Evolutionary conservation across 2,329 filamentous ascomycete genomes (phyloP), one percentile per base, ranked within the genome.

Genomic region (Xylaria sp.): DNA sequence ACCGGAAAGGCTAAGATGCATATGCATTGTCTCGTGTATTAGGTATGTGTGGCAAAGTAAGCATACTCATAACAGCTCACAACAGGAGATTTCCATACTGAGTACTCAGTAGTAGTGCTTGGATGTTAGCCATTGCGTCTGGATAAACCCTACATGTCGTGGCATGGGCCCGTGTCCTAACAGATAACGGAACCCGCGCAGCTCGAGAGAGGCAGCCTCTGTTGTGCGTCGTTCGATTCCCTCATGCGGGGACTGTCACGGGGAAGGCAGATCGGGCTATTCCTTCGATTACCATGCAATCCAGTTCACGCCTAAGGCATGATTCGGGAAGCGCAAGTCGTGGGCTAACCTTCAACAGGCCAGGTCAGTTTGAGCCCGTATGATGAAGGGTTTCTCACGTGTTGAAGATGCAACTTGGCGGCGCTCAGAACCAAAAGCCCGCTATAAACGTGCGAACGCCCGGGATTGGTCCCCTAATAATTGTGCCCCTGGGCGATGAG

Each of bases 321-420:
- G 3, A 37, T 21, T 9, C 11, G 28, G 28, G 5, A 14, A n/a
- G 15, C 1, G 31, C 31, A 12, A 11, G 31, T 4, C 14, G n/a
- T n/a, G n/a, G n/a, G n/a, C n/a, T n/a, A n/a, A n/a, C n/a, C n/a
- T n/a, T n/a, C n/a, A n/a, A n/a, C n/a, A 21, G 17, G 0, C n/a
- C 5, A 25, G 21, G 7, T 38, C 14, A n/a, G 40, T 31, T 31
- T 31, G 9, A 31, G 46, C 17, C n/a, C 37, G 2, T 2, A 19
- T 43, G 46, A 62, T 21, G 28, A 50, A 46, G 49, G 42, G 31
- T 3, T n/a, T 19, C 46, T 56, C 56, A 63, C 60, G 55, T 63
- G 60, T 38, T 19, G 15, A 17, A n/a, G 19, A 56, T 55, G 61
- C 61, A 63, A 38, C 33, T 31, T 63, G 51, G 61, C 61, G 56